phyloP scores from a whole-genome alignment of 202 grass and related monocot genomes.

The Schoenoplectus tabernaemontani region DNA sequence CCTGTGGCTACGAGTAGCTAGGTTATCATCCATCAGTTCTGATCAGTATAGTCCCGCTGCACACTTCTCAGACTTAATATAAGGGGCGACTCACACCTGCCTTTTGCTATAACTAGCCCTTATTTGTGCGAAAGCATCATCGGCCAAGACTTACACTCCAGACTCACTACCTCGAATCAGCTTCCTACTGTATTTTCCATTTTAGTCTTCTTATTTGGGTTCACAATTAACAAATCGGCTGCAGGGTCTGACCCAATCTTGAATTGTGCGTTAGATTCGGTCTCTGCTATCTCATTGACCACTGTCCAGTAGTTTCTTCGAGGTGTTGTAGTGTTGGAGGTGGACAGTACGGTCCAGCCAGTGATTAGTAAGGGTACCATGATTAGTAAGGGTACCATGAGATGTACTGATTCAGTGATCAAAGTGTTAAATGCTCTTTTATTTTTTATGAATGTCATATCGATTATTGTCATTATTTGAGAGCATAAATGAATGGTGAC shows the following conservation, averaged over 20 bases:
- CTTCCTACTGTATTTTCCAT: conserved; percentile 56
- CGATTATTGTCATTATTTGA: too few relatives aligned
- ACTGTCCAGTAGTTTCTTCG: conserved; percentile 79
- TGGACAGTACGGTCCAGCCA: too few relatives aligned
- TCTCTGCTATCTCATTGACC: conserved; percentile 48
- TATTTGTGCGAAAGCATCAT: conserved; percentile 57
- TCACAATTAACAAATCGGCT: conserved; percentile 53
- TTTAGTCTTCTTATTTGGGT: conserved; percentile 49
- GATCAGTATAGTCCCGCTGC: conserved; percentile 43
- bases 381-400: too few relatives aligned
- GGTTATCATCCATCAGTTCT: conserved; percentile 46
- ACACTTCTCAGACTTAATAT: conserved; percentile 58
- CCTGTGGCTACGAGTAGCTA: conserved; percentile 38
- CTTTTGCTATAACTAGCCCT: conserved; percentile 53
- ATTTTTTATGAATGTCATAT: too few relatives aligned
- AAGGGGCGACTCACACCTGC: conserved; percentile 66
- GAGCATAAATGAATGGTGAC: too few relatives aligned
- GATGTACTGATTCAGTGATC: too few relatives aligned
- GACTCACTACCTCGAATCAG: conserved; percentile 34
- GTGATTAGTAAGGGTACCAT: too few relatives aligned
- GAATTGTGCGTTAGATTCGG: conserved; percentile 43
- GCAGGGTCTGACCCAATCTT: conserved; percentile 23
- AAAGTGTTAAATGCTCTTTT: too few relatives aligned
- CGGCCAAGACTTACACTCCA: conserved; percentile 45
- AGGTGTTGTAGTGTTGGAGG: conserved; percentile 24